Evolutionary conservation across 164 flowering plant species (phyloP).

Genomic region (Echeveria elegans): DNA sequence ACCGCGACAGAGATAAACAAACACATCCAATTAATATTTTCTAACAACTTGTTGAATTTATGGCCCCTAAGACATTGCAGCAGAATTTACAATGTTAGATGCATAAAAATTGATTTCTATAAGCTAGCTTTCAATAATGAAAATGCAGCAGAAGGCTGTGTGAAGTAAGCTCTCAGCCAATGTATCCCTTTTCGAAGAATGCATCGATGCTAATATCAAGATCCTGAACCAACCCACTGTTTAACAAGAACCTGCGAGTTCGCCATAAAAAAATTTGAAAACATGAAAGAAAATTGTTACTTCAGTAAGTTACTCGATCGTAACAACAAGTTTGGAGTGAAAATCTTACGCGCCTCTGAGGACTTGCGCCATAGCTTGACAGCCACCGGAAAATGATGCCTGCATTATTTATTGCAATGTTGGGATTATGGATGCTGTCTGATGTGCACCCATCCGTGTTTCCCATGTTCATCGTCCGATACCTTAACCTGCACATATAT

Average conservation of each 20-base stretch:
- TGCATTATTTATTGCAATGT: conserved; percentile 84
- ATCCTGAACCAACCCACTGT: conserved; percentile 37
- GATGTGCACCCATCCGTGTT: conserved; percentile 78
- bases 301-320: neutral
- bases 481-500: conserved; percentile 67
- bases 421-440: conserved; percentile 92
- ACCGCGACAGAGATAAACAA: too few species aligned
- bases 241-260: conserved; percentile 49
- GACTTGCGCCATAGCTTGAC: conserved; percentile 43
- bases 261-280: neutral
- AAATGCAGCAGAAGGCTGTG: neutral
- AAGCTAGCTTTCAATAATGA: neutral
- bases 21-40: too few species aligned
- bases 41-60: too few species aligned
- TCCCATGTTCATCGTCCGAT: conserved; percentile 41
- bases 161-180: conserved; percentile 1
- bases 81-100: too few species aligned
- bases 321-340: neutral
- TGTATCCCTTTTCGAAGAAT: conserved; percentile 31
- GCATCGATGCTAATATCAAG: conserved; percentile 52
- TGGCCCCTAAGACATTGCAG: too few species aligned
- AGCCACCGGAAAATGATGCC: conserved; percentile 60
- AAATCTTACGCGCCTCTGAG: conserved; percentile 53
- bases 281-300: neutral
- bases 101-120: too few species aligned